Conservation (phyloP, 2,329 filamentous ascomycete genomes). For the Lachnellula arida region DNA sequence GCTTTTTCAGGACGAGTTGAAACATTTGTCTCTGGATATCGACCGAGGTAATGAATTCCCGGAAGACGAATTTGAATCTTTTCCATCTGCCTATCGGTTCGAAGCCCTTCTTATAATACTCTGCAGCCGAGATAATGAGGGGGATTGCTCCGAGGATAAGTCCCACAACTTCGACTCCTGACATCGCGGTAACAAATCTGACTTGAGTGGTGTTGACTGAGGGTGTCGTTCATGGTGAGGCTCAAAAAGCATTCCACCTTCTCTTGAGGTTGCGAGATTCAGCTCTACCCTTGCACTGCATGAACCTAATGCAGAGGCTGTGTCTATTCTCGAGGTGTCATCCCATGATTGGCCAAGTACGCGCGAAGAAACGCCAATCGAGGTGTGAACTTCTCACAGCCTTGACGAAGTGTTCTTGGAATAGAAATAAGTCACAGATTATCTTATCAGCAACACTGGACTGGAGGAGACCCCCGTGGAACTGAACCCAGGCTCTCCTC, state of each 20-base stretch:
- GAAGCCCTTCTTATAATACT: slow-evolving; percentile 24
- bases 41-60: slow-evolving; percentile 20
- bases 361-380: background rate
- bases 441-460: too few relatives aligned
- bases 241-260: background rate
- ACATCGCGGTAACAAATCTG: slow-evolving; percentile 10
- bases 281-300: background rate
- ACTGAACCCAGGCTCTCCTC: too few relatives aligned
- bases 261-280: background rate
- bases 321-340: background rate
- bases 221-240: background rate
- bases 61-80: slow-evolving; percentile 20
- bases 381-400: too few relatives aligned
- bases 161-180: slow-evolving; percentile 21
- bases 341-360: background rate
- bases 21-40: slow-evolving; percentile 23
- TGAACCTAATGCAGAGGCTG: background rate
- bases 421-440: too few relatives aligned
- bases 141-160: slow-evolving; percentile 23
- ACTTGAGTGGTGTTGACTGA: background rate
- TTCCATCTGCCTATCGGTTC: slow-evolving; percentile 24
- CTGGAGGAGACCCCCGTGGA: too few relatives aligned
- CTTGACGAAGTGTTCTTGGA: too few relatives aligned
- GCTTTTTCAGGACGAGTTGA: slow-evolving; percentile 15
- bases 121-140: slow-evolving; percentile 19